Base-by-base conservation (phyloP, 2,329 filamentous ascomycete genomes). In the Paraphoma sp. region DNA sequence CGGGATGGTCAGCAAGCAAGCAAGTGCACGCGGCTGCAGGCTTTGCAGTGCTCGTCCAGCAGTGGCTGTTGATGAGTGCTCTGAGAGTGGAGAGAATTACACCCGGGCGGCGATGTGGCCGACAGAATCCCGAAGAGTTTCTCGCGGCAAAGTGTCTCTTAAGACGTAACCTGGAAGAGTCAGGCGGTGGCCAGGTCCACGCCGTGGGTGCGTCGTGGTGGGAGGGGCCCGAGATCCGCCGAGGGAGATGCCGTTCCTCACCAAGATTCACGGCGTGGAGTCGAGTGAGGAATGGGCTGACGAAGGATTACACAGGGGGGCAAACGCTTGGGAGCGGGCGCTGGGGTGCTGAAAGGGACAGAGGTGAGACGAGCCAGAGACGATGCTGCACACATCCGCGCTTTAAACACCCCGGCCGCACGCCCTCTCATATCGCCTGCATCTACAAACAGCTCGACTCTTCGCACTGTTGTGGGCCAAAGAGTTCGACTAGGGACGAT, bases 301-400 rank as follows among this genome's bases (percentile, higher is more conserved):
- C 62, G 54, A 67, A 62, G 65, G 63, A 69, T 68, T 57, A 63
- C 59, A 61, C 64, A 62, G 64, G 62, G 64, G 52, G 54, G 48
- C 31, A 33, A 49, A 23, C 48, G 45, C 51, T 52, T 53, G 56
- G 63, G 60, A 64, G 61, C 59, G 59, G 62, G 38, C 57, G 52
- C 59, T 62, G 62, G 62, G 23, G 53, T 41, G 58, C 60, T 53
- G 53, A 63, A 64, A 57, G 59, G 59, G 56, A 62, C 64, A 57
- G 55, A 63, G 50, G 53, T 71, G 70, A 73, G 71, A 74, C 65
- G 61, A 61, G 56, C 58, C 50, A 55, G 63, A 64, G 59, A 64
- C 65, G 60, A 58, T 58, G 51, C 60, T 62, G 53, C 54, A 46
- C 51, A 30, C 57, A 43, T 46, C 57, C 64, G 67, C 59, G 64